These are phyloP conservation scores for Fusarium agapanthi DNA, from an alignment of 2,329 filamentous ascomycete genomes.

Conservation along the genomic window DNA sequence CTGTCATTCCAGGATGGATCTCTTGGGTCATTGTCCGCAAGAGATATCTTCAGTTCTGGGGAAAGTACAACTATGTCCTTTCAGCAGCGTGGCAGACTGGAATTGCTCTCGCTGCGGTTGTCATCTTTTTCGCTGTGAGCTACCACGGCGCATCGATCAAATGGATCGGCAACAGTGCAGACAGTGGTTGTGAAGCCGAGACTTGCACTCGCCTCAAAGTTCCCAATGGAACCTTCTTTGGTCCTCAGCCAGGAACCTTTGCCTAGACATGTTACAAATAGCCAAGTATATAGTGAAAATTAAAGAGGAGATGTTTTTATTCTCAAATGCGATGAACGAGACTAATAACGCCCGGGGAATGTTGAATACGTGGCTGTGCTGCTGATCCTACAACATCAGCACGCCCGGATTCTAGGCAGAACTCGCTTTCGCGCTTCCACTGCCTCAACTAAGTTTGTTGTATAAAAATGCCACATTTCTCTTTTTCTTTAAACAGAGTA, in stretches of 20 bases:
- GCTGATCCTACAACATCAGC: neutral
- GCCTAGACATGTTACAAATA: neutral
- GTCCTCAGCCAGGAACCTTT: conserved; percentile 35
- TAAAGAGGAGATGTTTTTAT: too few species aligned
- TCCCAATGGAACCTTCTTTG: conserved; percentile 44
- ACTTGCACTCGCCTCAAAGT: conserved; percentile 37
- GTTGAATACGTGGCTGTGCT: neutral
- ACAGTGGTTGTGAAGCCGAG: conserved; percentile 41
- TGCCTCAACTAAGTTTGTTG: too few species aligned
- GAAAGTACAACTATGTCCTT: conserved; percentile 59
- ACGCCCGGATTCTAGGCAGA: neutral
- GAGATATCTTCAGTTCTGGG: conserved; percentile 58
- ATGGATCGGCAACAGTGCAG: conserved; percentile 56
- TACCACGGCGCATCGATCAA: conserved; percentile 48
- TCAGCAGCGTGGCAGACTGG: conserved; percentile 56
- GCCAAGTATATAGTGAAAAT: neutral
- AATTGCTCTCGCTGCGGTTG: conserved; percentile 56
- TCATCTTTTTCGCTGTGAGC: conserved; percentile 60
- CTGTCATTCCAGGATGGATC: conserved; percentile 56
- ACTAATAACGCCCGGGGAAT: neutral
- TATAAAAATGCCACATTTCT: neutral
- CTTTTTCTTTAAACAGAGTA: neutral
- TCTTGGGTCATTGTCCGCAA: conserved; percentile 57
- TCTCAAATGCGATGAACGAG: neutral
- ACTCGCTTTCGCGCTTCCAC: neutral